These are phyloP conservation scores for Suillus paluster DNA, from an alignment of 768 basidiomycete genomes.

Conservation along the genomic window DNA sequence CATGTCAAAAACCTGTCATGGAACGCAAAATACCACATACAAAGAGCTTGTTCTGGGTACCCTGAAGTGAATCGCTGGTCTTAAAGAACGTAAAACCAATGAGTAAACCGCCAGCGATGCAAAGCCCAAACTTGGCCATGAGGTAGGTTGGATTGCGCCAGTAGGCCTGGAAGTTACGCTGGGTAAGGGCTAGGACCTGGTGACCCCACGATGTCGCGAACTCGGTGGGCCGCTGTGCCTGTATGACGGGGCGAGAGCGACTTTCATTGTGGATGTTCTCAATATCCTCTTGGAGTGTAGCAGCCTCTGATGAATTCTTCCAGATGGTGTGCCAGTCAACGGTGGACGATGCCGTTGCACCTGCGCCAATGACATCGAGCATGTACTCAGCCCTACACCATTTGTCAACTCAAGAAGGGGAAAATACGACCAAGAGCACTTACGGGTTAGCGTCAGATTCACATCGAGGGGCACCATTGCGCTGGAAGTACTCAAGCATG, in stretches of 20 bases:
- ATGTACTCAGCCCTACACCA: conserved; percentile 58
- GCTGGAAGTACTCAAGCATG: conserved; percentile 77
- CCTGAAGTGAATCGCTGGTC: conserved; percentile 55
- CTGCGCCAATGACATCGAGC: conserved; percentile 88
- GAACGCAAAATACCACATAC: conserved; percentile 36
- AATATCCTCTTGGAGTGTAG: conserved; percentile 48
- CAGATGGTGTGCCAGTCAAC: conserved; percentile 90
- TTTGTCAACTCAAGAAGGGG: not conserved
- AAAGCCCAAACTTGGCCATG: conserved; percentile 60
- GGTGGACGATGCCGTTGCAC: conserved; percentile 70
- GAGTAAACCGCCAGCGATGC: conserved; percentile 57
- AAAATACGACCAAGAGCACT: conserved; percentile 20
- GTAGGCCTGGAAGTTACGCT: conserved; percentile 49
- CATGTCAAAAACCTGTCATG: conserved; percentile 1
- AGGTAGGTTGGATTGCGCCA: conserved; percentile 66
- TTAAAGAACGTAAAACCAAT: conserved; percentile 69
- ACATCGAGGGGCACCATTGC: conserved; percentile 68
- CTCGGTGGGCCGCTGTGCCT: conserved; percentile 42
- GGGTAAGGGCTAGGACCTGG: conserved; percentile 49
- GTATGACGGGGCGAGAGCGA: conserved; percentile 45
- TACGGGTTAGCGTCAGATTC: conserved; percentile 80
- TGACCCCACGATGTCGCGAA: conserved; percentile 59
- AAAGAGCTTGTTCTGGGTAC: conserved; percentile 70
- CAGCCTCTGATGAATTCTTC: conserved; percentile 70
- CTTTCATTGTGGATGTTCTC: conserved; percentile 50